A percentile compares a stretch with the other conserved stretches of the same genome.
phyloP scores from a whole-genome alignment of 2,329 filamentous ascomycete genomes.

The Simplicillium aogashimaense region DNA sequence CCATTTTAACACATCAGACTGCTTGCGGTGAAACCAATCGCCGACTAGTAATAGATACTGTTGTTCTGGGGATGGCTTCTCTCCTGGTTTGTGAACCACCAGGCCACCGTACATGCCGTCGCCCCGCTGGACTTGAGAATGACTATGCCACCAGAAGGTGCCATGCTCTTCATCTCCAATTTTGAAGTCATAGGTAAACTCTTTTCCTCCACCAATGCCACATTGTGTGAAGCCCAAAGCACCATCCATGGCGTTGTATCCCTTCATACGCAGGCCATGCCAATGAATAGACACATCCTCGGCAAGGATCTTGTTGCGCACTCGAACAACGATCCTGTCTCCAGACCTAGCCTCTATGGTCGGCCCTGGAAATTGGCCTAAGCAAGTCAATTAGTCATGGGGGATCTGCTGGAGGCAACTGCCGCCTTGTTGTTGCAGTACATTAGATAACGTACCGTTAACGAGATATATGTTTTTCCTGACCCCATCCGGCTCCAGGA shows the following conservation, averaged over 20 bases:
- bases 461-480: conserved; percentile 7
- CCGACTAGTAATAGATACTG: conserved; percentile 41
- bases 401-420: no score
- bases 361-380: conserved; percentile 22
- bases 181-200: conserved; percentile 33
- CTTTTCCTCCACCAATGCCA: conserved; percentile 24
- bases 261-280: conserved; percentile 35
- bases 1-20: conserved; percentile 21
- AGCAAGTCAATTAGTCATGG: background rate
- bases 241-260: conserved; percentile 35
- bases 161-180: conserved; percentile 46
- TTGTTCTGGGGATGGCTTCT: conserved; percentile 33
- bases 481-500: conserved; percentile 5
- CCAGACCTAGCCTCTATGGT: conserved; percentile 43
- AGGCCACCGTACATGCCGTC: conserved; percentile 51
- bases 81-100: conserved; percentile 32
- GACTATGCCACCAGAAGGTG: conserved; percentile 50
- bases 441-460: conserved; percentile 3
- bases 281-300: conserved; percentile 36
- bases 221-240: conserved; percentile 32
- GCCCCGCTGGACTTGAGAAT: conserved; percentile 35
- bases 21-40: conserved; percentile 26
- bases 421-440: background rate
- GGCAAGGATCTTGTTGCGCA: conserved; percentile 52
- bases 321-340: conserved; percentile 44